Evolutionary conservation across 31 red algal species (phyloP), one percentile per base, ranked within the genome.

Genomic region (Endocladia muricata): DNA sequence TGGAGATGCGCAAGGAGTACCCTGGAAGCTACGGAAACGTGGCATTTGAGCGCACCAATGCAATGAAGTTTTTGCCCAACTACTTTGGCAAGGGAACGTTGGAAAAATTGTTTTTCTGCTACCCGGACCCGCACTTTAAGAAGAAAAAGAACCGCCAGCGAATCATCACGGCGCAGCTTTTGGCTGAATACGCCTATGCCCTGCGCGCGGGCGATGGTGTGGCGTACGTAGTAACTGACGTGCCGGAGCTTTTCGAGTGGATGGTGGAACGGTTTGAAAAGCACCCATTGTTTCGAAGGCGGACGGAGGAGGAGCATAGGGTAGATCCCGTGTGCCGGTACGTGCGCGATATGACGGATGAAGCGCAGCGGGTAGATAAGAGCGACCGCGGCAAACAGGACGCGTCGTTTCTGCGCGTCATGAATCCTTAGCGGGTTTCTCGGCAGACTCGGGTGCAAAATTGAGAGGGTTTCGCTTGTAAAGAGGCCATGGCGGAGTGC

Each of bases 51-150:
- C 62, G 88, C 23, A 95, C 92, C 9, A 99, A 99, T 70, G 88
- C 87, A 3, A 91, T 92, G 92, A 91, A 88, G 68, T 95, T 73
- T 76, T 78, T 99, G 19, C 85, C 85, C n/a, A 88, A 93, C 80
- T 93, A 88, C 51, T 88, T 95, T 59, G 39, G 35, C 1, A 76
- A 75, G 42, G 83, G 64, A 19, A 92, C 68, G 7, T 41, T 99
- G 39, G 83, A 89, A 13, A 94, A 92, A 76, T 64, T 99, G 25
- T 89, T 99, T 48, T 95, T 99, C 37, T 92, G 92, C 62, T 99
- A 93, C 74, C 96, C 96, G 9, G 96, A 99, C 61, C 96, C 96
- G 13, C 96, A 99, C 66, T 99, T 95, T 66, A 99, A 99, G 70
- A 72, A 74, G 58, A 82, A 84, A 42, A 99, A 95, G 62, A 82